Conservation (phyloP, 2,329 filamentous ascomycete species). For the Sporothrix pallida region DNA sequence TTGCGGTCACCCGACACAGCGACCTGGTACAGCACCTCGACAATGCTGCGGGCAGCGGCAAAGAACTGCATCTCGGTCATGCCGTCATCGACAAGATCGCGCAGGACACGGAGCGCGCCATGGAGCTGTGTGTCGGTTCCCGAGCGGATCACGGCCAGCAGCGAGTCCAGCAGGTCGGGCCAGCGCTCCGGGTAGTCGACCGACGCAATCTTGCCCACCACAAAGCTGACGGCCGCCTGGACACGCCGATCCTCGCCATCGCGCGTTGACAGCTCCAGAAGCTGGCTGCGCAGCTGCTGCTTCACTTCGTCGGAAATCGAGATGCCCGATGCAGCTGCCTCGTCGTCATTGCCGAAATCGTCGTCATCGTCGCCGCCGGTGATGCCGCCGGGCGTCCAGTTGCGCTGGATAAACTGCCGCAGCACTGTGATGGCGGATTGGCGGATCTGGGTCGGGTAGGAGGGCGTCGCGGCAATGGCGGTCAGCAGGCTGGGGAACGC, state of each 20-base stretch:
- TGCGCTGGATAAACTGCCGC: constrained; percentile 80
- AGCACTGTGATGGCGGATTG: constrained; percentile 82
- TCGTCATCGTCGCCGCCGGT: constrained; percentile 76
- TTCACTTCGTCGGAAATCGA: constrained; percentile 77
- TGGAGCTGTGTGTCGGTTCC: constrained; percentile 83
- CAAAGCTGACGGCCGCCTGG: constrained; percentile 78
- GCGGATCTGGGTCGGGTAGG: constrained; percentile 74
- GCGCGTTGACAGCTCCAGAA: constrained; percentile 79
- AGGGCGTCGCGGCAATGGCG: constrained; percentile 77
- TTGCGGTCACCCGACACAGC: constrained; percentile 77
- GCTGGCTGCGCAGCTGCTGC: constrained; percentile 70
- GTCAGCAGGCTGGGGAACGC: constrained; percentile 81
- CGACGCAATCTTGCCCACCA: constrained; percentile 91
- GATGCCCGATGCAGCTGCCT: constrained; percentile 50
- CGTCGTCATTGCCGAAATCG: constrained; percentile 56
- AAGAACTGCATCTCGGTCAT: constrained; percentile 97
- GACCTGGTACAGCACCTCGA: constrained; percentile 81
- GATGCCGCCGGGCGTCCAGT: constrained; percentile 80
- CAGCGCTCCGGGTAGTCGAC: constrained; percentile 94
- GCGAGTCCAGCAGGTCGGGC: constrained; percentile 82
- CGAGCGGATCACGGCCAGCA: constrained; percentile 77
- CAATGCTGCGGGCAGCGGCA: constrained; percentile 80
- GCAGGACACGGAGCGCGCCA: constrained; percentile 84
- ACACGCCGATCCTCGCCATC: constrained; percentile 80
- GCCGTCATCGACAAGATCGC: constrained; percentile 90